These are phyloP conservation scores for Chaetomium sp. DNA, from an alignment of 2,329 filamentous ascomycete genomes.

Conservation along the genomic window DNA sequence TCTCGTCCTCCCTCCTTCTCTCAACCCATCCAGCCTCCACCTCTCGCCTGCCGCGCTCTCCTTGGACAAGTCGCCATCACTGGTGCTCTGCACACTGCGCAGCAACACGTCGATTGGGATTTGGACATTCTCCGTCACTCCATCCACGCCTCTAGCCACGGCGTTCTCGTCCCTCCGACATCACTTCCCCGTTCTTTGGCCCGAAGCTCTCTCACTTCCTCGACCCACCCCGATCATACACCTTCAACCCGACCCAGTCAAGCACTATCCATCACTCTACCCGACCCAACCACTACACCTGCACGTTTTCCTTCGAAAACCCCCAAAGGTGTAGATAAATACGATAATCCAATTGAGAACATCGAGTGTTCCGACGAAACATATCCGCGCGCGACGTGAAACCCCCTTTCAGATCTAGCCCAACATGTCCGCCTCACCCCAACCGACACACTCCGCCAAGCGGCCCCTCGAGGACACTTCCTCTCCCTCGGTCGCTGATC, in stretches of 20 bases:
- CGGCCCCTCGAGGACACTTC: constrained; percentile 96
- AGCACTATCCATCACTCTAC: constrained; percentile 37
- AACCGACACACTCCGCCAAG: constrained; percentile 74
- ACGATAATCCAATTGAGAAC: constrained; percentile 52
- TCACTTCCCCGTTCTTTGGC: constrained; percentile 28
- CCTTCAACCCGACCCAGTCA: constrained; percentile 31
- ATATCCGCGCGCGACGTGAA: constrained; percentile 38
- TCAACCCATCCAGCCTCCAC: constrained; percentile 14
- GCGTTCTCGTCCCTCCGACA: constrained; percentile 28
- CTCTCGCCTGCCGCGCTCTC: constrained; percentile 21
- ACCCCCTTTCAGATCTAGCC: constrained; percentile 39
- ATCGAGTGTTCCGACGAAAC: constrained; percentile 43
- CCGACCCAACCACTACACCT: constrained; percentile 68
- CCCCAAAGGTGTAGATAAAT: constrained; percentile 77
- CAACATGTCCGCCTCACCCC: constrained; percentile 74
- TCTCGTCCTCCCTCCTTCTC: constrained; percentile 17
- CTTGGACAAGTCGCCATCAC: constrained; percentile 22
- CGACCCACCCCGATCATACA: constrained; percentile 29
- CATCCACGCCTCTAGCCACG: constrained; percentile 27
- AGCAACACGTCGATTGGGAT: constrained; percentile 29
- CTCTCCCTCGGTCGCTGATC: constrained; percentile 88
- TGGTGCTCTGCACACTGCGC: constrained; percentile 22
- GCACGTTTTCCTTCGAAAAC: constrained; percentile 91
- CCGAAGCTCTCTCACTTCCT: constrained; percentile 28
- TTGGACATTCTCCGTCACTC: constrained; percentile 26